phyloP scores from a whole-genome alignment of 345 rosid genomes.

The Salix udensis region DNA sequence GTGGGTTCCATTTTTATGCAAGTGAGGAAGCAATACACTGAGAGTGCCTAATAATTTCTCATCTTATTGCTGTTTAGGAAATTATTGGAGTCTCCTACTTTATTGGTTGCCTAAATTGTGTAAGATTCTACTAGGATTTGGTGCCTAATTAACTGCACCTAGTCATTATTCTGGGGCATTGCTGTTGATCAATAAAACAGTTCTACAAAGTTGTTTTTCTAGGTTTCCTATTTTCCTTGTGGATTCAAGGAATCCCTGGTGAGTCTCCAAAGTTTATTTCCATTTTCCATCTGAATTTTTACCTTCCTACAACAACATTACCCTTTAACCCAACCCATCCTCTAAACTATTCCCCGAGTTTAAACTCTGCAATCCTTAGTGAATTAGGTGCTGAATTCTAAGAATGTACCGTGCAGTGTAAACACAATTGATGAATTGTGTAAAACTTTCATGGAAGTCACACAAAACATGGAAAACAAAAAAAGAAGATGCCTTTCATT shows the following conservation, averaged over 20 bases:
- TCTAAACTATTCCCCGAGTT: neutral
- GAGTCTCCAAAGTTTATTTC: neutral
- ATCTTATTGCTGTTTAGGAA: neutral
- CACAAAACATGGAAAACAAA: neutral
- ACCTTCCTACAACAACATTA: neutral
- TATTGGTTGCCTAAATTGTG: neutral
- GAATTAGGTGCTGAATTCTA: neutral
- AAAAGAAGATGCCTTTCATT: neutral
- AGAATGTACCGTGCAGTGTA: neutral
- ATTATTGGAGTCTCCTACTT: neutral
- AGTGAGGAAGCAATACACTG: neutral
- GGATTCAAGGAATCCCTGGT: neutral
- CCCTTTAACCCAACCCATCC: neutral
- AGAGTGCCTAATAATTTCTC: neutral
- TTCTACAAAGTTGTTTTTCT: neutral
- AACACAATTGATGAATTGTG: neutral
- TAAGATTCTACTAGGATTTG: neutral
- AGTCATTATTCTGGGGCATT: neutral
- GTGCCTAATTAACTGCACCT: neutral
- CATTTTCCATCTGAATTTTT: neutral
- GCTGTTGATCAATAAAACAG: neutral
- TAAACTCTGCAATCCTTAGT: neutral
- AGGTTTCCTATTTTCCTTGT: neutral
- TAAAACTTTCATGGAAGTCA: neutral
- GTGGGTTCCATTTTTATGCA: neutral